Percentiles rank a stretch among this genome's conserved stretches.
Evolutionary conservation across 257 asterid genomes (phyloP).

Genomic region (Cordia subcordata): DNA sequence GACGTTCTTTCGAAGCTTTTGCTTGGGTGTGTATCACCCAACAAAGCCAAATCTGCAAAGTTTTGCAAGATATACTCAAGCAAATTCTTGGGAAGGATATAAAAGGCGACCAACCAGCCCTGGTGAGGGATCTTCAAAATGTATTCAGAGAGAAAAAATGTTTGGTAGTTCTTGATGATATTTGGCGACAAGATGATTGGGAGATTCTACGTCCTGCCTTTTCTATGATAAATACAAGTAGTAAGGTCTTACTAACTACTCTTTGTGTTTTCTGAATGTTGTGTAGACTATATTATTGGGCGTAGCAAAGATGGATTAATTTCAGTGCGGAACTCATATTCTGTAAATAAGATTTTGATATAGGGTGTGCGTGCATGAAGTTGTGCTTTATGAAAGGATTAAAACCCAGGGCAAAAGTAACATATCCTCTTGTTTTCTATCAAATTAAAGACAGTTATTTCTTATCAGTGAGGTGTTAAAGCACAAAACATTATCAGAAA

Average conservation of each 20-base stretch:
- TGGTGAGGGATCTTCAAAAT: conserved; percentile 2
- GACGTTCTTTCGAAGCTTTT: neutral
- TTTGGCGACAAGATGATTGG: conserved; percentile 14
- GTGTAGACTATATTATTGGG: too few species aligned
- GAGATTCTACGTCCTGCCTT: conserved; percentile 12
- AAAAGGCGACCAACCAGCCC: neutral
- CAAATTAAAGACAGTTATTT: too few species aligned
- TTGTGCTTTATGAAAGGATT: neutral
- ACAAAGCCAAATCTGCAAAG: neutral
- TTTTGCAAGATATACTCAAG: conserved; percentile 1
- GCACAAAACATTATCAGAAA: too few species aligned
- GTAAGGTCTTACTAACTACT: conserved; percentile 21
- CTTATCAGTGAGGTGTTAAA: too few species aligned
- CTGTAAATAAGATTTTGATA: neutral
- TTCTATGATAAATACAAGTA: neutral
- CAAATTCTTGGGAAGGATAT: neutral
- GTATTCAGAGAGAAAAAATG: neutral
- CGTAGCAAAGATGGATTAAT: too few species aligned
- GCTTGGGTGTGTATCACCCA: conserved; percentile 15
- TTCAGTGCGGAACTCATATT: too few species aligned
- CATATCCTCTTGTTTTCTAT: too few species aligned
- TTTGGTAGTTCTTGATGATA: conserved; percentile 5
- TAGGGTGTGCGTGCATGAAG: neutral
- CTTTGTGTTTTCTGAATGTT: too few species aligned
- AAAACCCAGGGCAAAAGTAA: neutral